Percentiles rank a stretch among this genome's conserved stretches.
These are phyloP conservation scores for Elymus sibiricus DNA, from an alignment of 176 grass and related monocot species.

Conservation along the genomic window DNA sequence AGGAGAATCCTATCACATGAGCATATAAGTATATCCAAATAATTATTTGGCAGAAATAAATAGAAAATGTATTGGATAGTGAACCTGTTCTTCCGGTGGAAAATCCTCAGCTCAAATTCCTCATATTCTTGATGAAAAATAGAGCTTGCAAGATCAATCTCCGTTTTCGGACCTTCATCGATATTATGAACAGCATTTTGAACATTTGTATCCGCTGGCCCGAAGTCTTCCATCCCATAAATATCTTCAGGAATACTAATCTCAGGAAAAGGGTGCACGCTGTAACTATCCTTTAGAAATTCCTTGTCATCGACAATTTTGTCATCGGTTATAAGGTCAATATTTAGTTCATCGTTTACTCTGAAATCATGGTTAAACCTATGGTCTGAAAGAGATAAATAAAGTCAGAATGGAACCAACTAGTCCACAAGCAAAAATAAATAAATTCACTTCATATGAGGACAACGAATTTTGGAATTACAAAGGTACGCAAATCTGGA, in stretches of 20 bases:
- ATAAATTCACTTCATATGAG: not conserved
- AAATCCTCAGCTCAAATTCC: conserved; percentile 81
- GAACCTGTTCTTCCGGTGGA: conserved; percentile 83
- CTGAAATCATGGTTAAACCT: conserved; percentile 25
- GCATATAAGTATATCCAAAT: conserved; percentile 26
- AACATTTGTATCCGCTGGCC: conserved; percentile 9
- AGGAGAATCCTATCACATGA: conserved; percentile 50
- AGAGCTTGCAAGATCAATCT: conserved; percentile 48
- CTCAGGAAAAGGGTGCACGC: conserved; percentile 45
- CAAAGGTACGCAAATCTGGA: not conserved
- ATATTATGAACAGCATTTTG: conserved; percentile 29
- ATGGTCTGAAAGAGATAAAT: conserved; percentile 36
- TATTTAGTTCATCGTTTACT: conserved; percentile 15
- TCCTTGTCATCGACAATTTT: conserved; percentile 49
- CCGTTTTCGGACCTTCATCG: conserved; percentile 40
- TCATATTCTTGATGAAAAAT: conserved; percentile 77
- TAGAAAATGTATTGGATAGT: conserved; percentile 13
- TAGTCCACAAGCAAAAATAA: conserved; percentile 1
- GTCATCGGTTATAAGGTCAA: conserved; percentile 6
- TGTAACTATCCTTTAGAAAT: conserved; percentile 53
- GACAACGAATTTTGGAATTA: not conserved
- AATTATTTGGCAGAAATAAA: conserved; percentile 29
- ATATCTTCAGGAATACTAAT: conserved; percentile 42
- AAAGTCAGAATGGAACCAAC: conserved; percentile 16
- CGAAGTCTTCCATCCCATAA: conserved; percentile 44